phyloP scores from a whole-genome alignment of 345 rosid genomes.

The Iberis pinnata region DNA sequence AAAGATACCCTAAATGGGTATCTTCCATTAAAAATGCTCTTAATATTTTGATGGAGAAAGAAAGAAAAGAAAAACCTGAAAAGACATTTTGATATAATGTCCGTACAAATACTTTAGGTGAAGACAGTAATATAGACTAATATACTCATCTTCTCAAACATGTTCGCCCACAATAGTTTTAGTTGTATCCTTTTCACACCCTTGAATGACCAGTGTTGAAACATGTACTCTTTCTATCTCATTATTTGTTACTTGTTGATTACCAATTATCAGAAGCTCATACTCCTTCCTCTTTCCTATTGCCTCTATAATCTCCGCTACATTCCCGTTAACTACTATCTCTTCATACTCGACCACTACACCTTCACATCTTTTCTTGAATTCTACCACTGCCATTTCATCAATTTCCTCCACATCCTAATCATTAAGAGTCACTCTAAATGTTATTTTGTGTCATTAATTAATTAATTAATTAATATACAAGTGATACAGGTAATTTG shows the following conservation, averaged over 20 bases:
- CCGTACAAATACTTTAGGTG: too few species aligned
- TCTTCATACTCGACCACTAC: constrained; percentile 34
- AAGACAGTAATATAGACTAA: too few species aligned
- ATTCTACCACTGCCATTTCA: constrained; percentile 36
- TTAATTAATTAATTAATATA: too few species aligned
- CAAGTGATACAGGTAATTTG: too few species aligned
- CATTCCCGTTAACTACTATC: constrained; percentile 27
- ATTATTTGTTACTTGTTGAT: constrained; percentile 16
- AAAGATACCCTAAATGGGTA: too few species aligned
- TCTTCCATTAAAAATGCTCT: too few species aligned
- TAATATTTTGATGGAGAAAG: too few species aligned
- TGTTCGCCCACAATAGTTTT: constrained; percentile 1
- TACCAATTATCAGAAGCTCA: constrained; percentile 53
- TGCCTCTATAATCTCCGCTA: constrained; percentile 30
- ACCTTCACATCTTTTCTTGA: constrained; percentile 35
- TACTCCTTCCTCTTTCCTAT: constrained; percentile 44
- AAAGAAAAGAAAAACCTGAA: too few species aligned
- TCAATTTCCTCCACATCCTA: constrained; percentile 40
- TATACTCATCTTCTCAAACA: too few species aligned
- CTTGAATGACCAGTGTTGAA: constrained; percentile 14
- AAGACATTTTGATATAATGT: background rate
- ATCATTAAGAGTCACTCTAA: background rate
- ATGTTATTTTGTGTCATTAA: too few species aligned
- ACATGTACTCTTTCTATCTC: background rate
- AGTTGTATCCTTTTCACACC: background rate